Conservation (phyloP, 352 stramenopile species). For the Phytophthora chlamydospora region DNA sequence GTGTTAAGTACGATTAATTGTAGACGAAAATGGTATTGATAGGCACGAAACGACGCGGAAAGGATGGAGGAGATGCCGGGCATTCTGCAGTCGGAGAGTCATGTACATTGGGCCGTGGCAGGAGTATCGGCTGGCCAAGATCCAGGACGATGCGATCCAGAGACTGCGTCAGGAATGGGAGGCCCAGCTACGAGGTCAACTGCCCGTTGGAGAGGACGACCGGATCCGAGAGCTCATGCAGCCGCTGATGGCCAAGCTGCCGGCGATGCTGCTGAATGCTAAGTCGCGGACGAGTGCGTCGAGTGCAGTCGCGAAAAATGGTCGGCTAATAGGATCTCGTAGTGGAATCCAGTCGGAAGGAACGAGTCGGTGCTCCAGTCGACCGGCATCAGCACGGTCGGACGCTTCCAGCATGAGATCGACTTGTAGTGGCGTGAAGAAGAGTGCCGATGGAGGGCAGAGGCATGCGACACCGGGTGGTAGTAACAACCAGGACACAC, state of each 20-base stretch:
- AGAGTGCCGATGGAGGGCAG: constrained; percentile 7
- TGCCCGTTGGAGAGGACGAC: constrained; percentile 52
- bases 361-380: constrained; percentile 32
- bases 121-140: constrained; percentile 85
- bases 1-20: constrained; percentile 24
- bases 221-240: constrained; percentile 83
- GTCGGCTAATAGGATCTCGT: neutral
- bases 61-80: neutral
- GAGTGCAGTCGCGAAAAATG: constrained; percentile 7
- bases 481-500: constrained; percentile 51
- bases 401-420: constrained; percentile 21
- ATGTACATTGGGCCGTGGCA: constrained; percentile 90
- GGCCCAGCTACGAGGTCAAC: constrained; percentile 56
- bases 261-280: constrained; percentile 61
- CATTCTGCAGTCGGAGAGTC: constrained; percentile 6
- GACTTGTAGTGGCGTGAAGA: constrained; percentile 1
- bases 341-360: constrained; percentile 14
- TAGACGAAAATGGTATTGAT: constrained; percentile 22
- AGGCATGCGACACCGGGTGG: constrained; percentile 16
- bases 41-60: constrained; percentile 28
- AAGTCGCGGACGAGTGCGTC: constrained; percentile 34
- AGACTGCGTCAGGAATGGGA: constrained; percentile 71
- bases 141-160: constrained; percentile 82
- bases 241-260: constrained; percentile 72
- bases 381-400: constrained; percentile 27